Conservation (phyloP, 495 filamentous ascomycete genomes). For the Penicillium cosmopolitanum region DNA sequence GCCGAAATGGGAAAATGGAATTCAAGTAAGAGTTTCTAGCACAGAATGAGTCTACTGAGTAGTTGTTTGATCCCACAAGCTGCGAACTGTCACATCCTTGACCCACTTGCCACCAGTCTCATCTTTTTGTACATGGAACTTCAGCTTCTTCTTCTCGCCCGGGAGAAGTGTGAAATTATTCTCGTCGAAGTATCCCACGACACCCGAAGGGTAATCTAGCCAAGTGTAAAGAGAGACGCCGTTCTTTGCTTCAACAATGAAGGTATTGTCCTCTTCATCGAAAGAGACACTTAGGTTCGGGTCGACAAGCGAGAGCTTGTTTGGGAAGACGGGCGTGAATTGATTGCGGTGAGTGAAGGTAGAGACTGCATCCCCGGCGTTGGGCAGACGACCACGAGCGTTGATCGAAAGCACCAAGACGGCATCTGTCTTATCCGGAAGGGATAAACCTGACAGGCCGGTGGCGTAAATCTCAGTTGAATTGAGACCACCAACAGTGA, state of each 20-base stretch:
- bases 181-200: slow-evolving; percentile 62
- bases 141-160: slow-evolving; percentile 54
- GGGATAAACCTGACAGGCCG: slow-evolving; percentile 39
- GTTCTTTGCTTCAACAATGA: slow-evolving; percentile 59
- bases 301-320: slow-evolving; percentile 57
- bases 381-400: slow-evolving; percentile 57
- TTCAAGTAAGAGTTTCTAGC: too few species aligned
- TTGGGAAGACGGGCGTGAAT: slow-evolving; percentile 57
- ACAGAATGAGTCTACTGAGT: background rate
- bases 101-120: slow-evolving; percentile 54
- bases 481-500: slow-evolving; percentile 64
- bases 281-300: slow-evolving; percentile 55
- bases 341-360: slow-evolving; percentile 61
- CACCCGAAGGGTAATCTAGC: slow-evolving; percentile 62
- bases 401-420: slow-evolving; percentile 60
- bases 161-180: slow-evolving; percentile 63
- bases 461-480: slow-evolving; percentile 56
- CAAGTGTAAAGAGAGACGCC: slow-evolving; percentile 70
- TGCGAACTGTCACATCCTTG: slow-evolving; percentile 57
- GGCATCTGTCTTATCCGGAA: slow-evolving; percentile 45
- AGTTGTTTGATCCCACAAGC: slow-evolving; percentile 67
- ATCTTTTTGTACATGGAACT: slow-evolving; percentile 54
- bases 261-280: slow-evolving; percentile 38
- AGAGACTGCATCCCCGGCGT: slow-evolving; percentile 41
- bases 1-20: too few species aligned